phyloP scores from a whole-genome alignment of 371 early-diverging fungal genomes.

The Mucor circinelloides region DNA sequence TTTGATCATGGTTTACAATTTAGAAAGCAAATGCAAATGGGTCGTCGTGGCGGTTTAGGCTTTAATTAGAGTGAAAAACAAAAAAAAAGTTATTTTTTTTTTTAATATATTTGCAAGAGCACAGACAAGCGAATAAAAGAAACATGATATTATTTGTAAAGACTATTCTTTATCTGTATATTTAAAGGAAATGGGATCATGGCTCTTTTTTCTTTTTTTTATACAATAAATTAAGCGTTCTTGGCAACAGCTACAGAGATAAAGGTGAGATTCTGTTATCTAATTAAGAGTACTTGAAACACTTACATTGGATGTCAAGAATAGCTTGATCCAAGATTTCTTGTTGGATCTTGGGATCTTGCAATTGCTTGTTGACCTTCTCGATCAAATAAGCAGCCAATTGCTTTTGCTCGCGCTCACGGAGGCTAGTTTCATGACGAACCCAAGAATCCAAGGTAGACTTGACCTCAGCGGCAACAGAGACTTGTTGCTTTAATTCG shows the following conservation, averaged over 20 bases:
- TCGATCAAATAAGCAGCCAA: conserved; percentile 85
- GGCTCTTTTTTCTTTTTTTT: background rate
- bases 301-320: conserved; percentile 56
- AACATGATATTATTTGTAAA: conserved; percentile 1
- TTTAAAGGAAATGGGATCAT: background rate
- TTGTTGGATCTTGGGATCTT: conserved; percentile 79
- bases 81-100: conserved; percentile 8
- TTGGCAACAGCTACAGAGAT: conserved; percentile 27
- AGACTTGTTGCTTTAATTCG: conserved; percentile 90
- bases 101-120: background rate
- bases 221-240: conserved; percentile 21
- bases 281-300: background rate
- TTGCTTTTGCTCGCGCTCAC: conserved; percentile 92
- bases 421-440: conserved; percentile 91
- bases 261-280: background rate
- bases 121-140: background rate
- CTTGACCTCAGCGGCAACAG: conserved; percentile 85
- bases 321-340: conserved; percentile 60
- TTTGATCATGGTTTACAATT: conserved; percentile 50
- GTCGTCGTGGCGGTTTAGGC: conserved; percentile 54
- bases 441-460: conserved; percentile 93
- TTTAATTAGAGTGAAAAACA: conserved; percentile 19
- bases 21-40: conserved; percentile 47
- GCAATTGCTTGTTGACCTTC: conserved; percentile 78
- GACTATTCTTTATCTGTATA: background rate